phyloP scores from a whole-genome alignment of 805 yeast genomes.

The Tetrapisispora phaffii region DNA sequence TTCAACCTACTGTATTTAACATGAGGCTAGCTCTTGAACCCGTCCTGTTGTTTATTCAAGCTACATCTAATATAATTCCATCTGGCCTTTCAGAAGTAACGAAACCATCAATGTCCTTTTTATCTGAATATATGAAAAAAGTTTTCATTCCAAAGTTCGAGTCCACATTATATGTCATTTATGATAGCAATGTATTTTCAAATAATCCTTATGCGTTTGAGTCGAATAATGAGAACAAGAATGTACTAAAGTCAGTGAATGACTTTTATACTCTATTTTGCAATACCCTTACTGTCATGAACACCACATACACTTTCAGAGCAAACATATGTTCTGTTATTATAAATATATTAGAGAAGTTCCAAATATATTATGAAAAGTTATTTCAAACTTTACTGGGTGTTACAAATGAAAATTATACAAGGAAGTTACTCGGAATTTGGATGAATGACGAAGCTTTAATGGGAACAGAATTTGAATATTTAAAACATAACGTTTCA shows the following conservation, averaged over 20 bases:
- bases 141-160: conserved; percentile 58
- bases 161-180: conserved; percentile 42
- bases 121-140: conserved; percentile 52
- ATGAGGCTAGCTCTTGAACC: conserved; percentile 73
- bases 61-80: conserved; percentile 39
- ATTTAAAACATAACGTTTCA: conserved; percentile 19
- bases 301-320: conserved; percentile 37
- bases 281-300: conserved; percentile 25
- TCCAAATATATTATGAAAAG: conserved; percentile 30
- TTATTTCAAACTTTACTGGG: conserved; percentile 25
- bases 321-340: conserved; percentile 40
- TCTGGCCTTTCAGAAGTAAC: conserved; percentile 10
- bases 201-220: conserved; percentile 32
- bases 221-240: conserved; percentile 25
- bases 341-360: conserved; percentile 30
- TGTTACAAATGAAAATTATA: conserved; percentile 12
- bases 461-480: conserved; percentile 23
- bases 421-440: conserved; percentile 21
- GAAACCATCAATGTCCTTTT: conserved; percentile 37
- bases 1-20: conserved; percentile 63
- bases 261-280: conserved; percentile 23
- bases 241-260: conserved; percentile 23
- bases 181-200: conserved; percentile 37
- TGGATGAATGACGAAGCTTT: conserved; percentile 33
- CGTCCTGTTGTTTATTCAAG: conserved; percentile 56